Conservation (phyloP, 768 basidiomycete genomes). For the Tylopilus vinaceipallidus region DNA sequence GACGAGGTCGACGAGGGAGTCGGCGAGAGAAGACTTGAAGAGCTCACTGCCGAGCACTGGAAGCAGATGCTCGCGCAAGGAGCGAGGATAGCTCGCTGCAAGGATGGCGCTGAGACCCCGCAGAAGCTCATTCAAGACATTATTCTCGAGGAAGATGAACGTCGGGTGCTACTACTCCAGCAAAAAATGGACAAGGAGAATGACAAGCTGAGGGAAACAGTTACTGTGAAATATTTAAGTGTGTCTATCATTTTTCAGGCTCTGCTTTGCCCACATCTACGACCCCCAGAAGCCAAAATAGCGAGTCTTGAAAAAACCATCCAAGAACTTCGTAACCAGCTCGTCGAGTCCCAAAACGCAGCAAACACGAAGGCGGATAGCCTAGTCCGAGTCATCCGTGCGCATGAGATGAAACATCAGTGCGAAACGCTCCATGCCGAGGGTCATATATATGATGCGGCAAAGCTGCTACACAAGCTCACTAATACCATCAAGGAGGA, state of each 20-base stretch:
- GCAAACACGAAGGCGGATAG: too few relatives aligned
- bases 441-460: neutral
- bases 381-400: neutral
- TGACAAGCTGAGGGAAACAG: slow-evolving; percentile 9
- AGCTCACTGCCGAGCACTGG: slow-evolving; percentile 1
- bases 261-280: too few relatives aligned
- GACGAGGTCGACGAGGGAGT: neutral
- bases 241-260: too few relatives aligned
- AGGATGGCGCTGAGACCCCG: slow-evolving; percentile 7
- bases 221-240: slow-evolving; percentile 5
- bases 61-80: slow-evolving; percentile 1
- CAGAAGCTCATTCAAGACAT: slow-evolving; percentile 9
- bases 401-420: slow-evolving; percentile 2
- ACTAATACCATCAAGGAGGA: neutral
- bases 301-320: too few relatives aligned
- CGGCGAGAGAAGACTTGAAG: slow-evolving; percentile 15
- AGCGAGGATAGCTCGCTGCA: slow-evolving; percentile 4
- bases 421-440: slow-evolving; percentile 3
- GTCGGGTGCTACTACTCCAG: neutral
- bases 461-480: neutral
- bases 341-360: too few relatives aligned
- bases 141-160: neutral
- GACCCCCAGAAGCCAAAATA: too few relatives aligned
- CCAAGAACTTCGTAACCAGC: too few relatives aligned
- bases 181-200: slow-evolving; percentile 2